Evolutionary conservation across 2,329 filamentous ascomycete genomes (phyloP), one percentile per base, ranked within the genome.

Genomic region (Claviceps maximensis): DNA sequence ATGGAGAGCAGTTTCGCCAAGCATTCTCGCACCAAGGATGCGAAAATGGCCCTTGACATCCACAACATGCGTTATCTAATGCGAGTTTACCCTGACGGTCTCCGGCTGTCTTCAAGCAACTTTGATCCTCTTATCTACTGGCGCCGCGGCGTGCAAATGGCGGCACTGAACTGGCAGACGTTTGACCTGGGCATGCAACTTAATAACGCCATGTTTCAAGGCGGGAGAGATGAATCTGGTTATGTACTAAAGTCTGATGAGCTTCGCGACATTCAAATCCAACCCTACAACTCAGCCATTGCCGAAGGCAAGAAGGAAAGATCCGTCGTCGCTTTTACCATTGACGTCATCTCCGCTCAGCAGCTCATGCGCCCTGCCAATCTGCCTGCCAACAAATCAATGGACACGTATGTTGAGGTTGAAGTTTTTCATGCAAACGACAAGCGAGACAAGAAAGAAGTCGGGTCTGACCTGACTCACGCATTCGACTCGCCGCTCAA

Each of bases 141-240:
- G 93, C 84, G 91, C 50, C 84, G 89, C 45, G 93, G 93, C 33
- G 93, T 96, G 19, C 93, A 98, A 69, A 97, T 98, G 91, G 89
- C 87, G 15, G 93, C 93, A 0, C 76, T 97, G 57, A 98, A 98
- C 70, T 97, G 93, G 91, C 93, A 98, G 70, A 97, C 90, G 0
- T 96, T 94, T 63, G 93, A 97, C 64, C 77, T 94, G 19, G 89
- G 90, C 47, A 93, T 96, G 80, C 91, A 97, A 65, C 78, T 97
- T 67, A 97, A 97, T 66, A 87, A 93, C 60, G 93, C 93, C 63
- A 97, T 98, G 93, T 98, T 96, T 65, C 86, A 89, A 47, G 87
- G 88, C 54, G 88, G 89, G 45, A 84, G 79, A 13, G 93, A 96
- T 69, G 81, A 83, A 53, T 87, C 87, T 2, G 93, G 93, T 46